These are phyloP conservation scores for Fraxinus xanthoxyloides DNA, from an alignment of 305 asterid genomes.

Conservation along the genomic window DNA sequence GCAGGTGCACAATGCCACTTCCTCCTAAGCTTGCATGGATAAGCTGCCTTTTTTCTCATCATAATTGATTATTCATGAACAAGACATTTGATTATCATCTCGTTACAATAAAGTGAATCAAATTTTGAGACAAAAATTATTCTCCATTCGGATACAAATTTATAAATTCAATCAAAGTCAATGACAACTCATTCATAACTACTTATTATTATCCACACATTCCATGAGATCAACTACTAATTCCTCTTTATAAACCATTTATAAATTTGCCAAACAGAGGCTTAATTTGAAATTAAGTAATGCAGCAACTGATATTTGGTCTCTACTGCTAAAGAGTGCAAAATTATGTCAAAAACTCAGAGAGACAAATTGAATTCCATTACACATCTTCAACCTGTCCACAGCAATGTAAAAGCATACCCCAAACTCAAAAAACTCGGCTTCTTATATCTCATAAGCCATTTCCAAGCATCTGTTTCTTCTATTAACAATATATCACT, in stretches of 20 bases:
- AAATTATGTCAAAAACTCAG: not conserved
- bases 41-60: not conserved
- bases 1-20: conserved; percentile 28
- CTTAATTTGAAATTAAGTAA: not conserved
- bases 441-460: not conserved
- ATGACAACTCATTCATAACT: not conserved
- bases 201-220: not conserved
- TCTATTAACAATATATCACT: not conserved
- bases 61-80: not conserved
- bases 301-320: not conserved
- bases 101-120: not conserved
- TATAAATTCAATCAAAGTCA: not conserved
- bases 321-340: not conserved
- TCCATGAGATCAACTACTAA: not conserved
- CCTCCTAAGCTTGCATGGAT: not conserved
- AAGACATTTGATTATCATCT: not conserved
- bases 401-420: not conserved
- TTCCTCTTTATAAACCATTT: not conserved
- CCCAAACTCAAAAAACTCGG: not conserved
- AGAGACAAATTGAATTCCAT: not conserved
- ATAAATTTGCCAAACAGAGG: not conserved
- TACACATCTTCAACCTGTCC: not conserved
- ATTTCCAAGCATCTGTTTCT: conserved; percentile 1
- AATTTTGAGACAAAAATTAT: not conserved
- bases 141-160: not conserved